Evolutionary conservation across 2,329 filamentous ascomycete species (phyloP), one percentile per base, ranked within the genome.

Genomic region (Verticillium isaacii): DNA sequence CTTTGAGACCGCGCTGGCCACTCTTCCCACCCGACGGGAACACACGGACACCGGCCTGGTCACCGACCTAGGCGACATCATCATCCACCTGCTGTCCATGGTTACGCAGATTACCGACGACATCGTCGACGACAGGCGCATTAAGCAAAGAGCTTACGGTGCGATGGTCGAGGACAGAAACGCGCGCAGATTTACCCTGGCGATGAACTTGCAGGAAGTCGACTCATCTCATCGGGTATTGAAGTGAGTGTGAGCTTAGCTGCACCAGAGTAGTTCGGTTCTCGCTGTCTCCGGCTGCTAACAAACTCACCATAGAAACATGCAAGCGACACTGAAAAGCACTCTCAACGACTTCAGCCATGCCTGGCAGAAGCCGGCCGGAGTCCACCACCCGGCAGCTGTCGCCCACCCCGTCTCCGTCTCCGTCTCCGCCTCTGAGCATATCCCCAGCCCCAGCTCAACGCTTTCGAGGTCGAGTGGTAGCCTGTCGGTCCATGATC

Each of bases 61-160:
- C n/a, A 36, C 29, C 12, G 25, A 59, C 25, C 25, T 59, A 23
- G 58, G 58, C 45, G 58, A 59, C 29, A 59, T 45, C n/a, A 59
- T 59, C 29, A 34, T 59, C 11, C 58, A 59, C 19, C 58, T 59
- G 2, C 45, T 54, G 32, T 23, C 25, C 29, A 59, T 59, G 58
- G 39, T 59, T 3, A 17, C 17, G 6, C 1, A 32, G 17, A 54
- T 59, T 4, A 32, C 58, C 8, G 45, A 59, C 9, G 58, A 59
- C 7, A 45, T 59, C 15, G 19, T 52, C 19, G 25, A 59, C 45
- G 45, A 52, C 29, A 15, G 23, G 6, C 45, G 9, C n/a, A 32
- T 54, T 29, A 29, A 34, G 5, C 39, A 54, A 8, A 59, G 45
- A 19, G 39, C 45, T 1, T 23, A 59, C 32, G 29, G 57, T 11